Percentiles rank a stretch among this genome's conserved stretches.
Conservation (phyloP, 2,329 filamentous ascomycete species). For the Ascochyta viciae-villosae region DNA sequence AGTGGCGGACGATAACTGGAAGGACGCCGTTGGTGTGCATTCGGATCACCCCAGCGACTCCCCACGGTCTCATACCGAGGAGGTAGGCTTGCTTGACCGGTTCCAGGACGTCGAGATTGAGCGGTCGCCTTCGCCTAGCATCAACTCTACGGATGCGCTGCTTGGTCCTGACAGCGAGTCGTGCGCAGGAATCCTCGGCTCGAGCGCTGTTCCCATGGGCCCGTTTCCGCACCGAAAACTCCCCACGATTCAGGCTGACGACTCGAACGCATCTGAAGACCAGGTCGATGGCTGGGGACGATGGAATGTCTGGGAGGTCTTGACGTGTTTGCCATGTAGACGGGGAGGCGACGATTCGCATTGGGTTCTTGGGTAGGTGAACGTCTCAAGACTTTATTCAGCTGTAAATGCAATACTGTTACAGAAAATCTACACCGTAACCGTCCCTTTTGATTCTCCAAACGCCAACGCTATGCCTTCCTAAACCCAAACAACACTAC, state of each 20-base stretch:
- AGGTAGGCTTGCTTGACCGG: neutral
- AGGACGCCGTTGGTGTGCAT: neutral
- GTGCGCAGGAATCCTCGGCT: neutral
- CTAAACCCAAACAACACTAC: too few relatives aligned
- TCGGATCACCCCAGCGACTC: neutral
- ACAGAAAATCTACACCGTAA: too few relatives aligned
- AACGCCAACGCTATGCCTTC: conserved; percentile 36
- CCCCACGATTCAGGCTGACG: neutral
- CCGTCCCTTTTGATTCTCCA: neutral
- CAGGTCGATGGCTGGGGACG: neutral
- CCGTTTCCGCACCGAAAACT: neutral
- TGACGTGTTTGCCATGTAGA: neutral
- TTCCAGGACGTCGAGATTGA: neutral
- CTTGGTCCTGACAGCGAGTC: neutral
- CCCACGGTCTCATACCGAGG: neutral
- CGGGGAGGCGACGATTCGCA: neutral
- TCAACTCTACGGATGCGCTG: neutral
- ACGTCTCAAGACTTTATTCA: too few relatives aligned
- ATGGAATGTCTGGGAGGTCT: neutral
- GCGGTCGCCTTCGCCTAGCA: neutral
- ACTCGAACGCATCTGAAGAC: neutral
- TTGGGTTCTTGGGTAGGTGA: too few relatives aligned
- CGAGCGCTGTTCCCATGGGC: conserved; percentile 4
- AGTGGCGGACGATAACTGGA: neutral
- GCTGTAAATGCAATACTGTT: too few relatives aligned